Base-by-base conservation (phyloP, 192 early-diverging fungal genomes). In the Fimicolochytrium jonesii region DNA sequence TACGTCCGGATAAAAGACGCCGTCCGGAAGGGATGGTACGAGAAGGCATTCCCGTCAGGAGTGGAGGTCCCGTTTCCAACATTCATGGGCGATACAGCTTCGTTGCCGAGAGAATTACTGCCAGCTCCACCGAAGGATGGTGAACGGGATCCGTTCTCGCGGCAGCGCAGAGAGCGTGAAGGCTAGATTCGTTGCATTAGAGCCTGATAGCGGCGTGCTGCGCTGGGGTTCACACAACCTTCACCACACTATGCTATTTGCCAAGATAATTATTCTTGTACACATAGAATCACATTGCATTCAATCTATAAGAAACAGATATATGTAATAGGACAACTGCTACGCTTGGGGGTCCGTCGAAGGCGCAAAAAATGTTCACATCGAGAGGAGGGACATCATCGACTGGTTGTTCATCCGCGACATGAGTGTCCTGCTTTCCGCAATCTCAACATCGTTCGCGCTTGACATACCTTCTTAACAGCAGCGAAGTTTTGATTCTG, bases 1-100 rank as follows among this genome's bases (percentile, higher is more conserved):
- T 92, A 82, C 71, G 86, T 98, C 33, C 82, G 85, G 72, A 80
- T 98, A 10, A 81, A 78, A 57, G 95, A 98, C 78, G 88, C 94
- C 18, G 77, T 93, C 67, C 89, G 87, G 67, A 85, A 90, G 59
- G 63, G 69, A 5, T 76, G 69, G 70, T 44, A 53, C 26, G 56
- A 64, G 11, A 54, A 71, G 36, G 42, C 53, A 4, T 81, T 81
- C 64, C 79, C 79, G 10, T 41, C 44, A 32, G 71, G 61, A 7
- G 44, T 59, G 11, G 29, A 15, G 2, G 76, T 81, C 10, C 79
- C 79, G 41, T 78, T 79, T 66, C 79, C 79, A 5, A 81, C 76
- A 17, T 81, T 70, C 56, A 22, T 75, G 48, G 79, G 76, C 7
- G 64, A 66, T 23, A 20, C 34, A 5, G 36, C 28, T 10, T 23